Base-by-base conservation (phyloP, 176 grass and related monocot species). In the Alopecurus myosuroides region DNA sequence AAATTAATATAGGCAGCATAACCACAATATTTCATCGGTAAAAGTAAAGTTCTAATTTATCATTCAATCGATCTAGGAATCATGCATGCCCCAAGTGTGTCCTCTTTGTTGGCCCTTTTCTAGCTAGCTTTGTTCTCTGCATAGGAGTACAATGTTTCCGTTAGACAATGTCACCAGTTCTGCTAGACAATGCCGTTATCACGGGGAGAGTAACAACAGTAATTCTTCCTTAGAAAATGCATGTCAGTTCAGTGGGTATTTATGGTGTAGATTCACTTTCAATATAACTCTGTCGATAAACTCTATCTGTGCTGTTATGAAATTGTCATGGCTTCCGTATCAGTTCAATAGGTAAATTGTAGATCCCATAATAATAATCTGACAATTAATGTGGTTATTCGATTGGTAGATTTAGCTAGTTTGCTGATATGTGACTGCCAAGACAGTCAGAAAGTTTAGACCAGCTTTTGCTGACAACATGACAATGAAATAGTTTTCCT, bases 391-490 rank as follows among this genome's bases (percentile, higher is more conserved):
- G 22, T 79, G 64, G 30, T n/a, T n/a, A 73, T 29, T 86, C 5
- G n/a, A 37, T 67, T 81, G 19, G 39, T 66, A 12, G n/a, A 35
- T 76, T 83, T 74, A 78, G 57, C 37, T 66, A 83, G 80, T 71
- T 88, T 61, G 22, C 22, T 78, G 48, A 44, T 44, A 2, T 69
- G 48, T 48, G 72, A 77, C 18, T 60, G 34, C 18, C 49, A 67
- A 56, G 53, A 13, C 70, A 52, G 28, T 49, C 20, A 29, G 57
- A 39, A 75, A 69, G 36, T 79, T 79, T 73, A 31, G 36, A 67
- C 42, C 68, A 57, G 46, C 41, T 46, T 18, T 82, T 36, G 45
- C 23, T 66, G 51, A 72, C 37, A 72, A n/a, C 35, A 78, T 45
- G 20, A 22, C 37, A 74, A 55, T 14, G 3, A 6, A n/a, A 56